Evolutionary conservation across 345 rosid species (phyloP), one percentile per base, ranked within the genome.

Genomic region (Hypericum perforatum): DNA sequence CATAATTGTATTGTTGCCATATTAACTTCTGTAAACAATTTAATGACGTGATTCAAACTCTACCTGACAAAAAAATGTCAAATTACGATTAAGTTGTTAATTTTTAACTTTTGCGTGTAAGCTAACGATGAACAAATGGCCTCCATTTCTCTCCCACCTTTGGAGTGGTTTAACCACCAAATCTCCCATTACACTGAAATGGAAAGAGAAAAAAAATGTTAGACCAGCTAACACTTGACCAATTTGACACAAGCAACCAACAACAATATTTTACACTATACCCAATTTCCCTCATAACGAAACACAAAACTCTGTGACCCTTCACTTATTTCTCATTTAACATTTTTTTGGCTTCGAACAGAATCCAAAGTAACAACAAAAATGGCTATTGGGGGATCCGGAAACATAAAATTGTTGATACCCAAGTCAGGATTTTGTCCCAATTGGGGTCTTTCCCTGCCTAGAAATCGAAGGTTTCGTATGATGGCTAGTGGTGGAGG

Each of bases 191-290:
- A 22, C 32, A 22, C 32, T 22, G 32, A 22, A 22, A 22, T 22
- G 32, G 4, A 22, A 22, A 22, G 32, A 22, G 4, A 22, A 4
- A 22, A 22, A 22, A 22, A 22, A 22, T 22, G 75, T 60, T 67
- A 37, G 63, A 70, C 63, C 59, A 70, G 60, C 64, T 44, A 60
- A 56, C 10, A 54, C 7, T 46, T 43, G 12, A 16, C 32, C 7
- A 41, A 9, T 16, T 43, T 39, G 8, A 7, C 6, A 14, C 43
- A 3, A 41, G 46, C 14, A 10, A 8, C 53, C 16, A 41, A 45
- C 39, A 10, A 45, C 4, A 41, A 39, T 7, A 16, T 44, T 51
- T 16, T 22, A 14, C 59, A 12, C 58, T 59, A 2, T 32, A 22
- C 14, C 8, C 47, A 8, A 8, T 9, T 44, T 7, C 16, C 46